Evolutionary conservation across 164 flowering plant genomes (phyloP).

Genomic region (Tetracentron sinense): DNA sequence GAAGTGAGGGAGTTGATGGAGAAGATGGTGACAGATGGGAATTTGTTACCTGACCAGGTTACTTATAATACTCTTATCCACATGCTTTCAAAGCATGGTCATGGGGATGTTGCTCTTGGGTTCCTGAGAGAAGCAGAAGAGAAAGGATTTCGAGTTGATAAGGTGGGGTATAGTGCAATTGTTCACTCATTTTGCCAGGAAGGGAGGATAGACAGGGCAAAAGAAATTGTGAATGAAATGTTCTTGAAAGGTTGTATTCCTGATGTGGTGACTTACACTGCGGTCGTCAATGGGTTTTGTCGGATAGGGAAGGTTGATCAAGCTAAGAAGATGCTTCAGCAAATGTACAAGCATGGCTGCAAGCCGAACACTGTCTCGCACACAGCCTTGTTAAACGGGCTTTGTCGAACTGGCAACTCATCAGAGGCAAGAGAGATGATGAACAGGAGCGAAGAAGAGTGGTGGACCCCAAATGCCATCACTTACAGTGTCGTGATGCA

Average conservation of each 20-base stretch:
- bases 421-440: constrained; percentile 81
- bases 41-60: constrained; percentile 67
- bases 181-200: constrained; percentile 60
- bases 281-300: constrained; percentile 75
- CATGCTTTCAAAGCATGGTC: constrained; percentile 72
- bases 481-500: constrained; percentile 83
- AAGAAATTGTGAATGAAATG: constrained; percentile 76
- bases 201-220: constrained; percentile 65
- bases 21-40: constrained; percentile 54
- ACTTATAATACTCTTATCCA: constrained; percentile 73
- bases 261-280: constrained; percentile 89
- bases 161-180: constrained; percentile 76
- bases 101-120: constrained; percentile 62
- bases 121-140: constrained; percentile 73
- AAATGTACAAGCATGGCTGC: constrained; percentile 77
- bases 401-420: constrained; percentile 65
- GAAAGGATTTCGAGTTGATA: constrained; percentile 64
- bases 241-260: constrained; percentile 62
- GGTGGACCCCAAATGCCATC: constrained; percentile 90
- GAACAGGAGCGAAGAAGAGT: constrained; percentile 62
- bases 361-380: constrained; percentile 82
- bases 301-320: constrained; percentile 58
- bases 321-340: constrained; percentile 73
- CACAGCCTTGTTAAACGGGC: constrained; percentile 76
- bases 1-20: constrained; percentile 73